Evolutionary conservation across 306 rosid species (phyloP), one percentile per base, ranked within the genome.

Genomic region (Glycine latifolia): DNA sequence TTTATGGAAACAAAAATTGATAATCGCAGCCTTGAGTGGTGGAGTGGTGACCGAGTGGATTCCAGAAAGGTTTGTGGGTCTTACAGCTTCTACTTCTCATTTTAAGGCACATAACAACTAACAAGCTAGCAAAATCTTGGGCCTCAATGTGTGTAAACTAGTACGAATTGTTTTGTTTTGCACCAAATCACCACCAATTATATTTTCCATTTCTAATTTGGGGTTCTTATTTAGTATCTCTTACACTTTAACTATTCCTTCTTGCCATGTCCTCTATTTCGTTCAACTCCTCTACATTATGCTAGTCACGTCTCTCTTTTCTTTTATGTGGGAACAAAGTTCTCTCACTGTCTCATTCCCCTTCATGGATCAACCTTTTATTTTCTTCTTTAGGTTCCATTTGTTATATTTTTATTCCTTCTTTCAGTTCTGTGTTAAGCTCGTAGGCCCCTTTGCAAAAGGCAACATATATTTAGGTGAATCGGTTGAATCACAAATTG

Each of bases 1-100:
- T 61, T 26, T 31, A 61, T 31, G 67, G 10, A 31, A 3, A 3
- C 1, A 10, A 20, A 67, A 7, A 46, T 26, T 12, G 73, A 62
- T 49, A 41, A 80, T 80, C 26, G 73, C 50, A 63, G 79, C 15
- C 79, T 58, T 71, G 73, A 73, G 61, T n/a, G 69, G 52, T 50
- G 31, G 31, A 26, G 31, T 26, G 31, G 31, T 26, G 55, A 60
- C 47, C 12, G 47, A 72, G 79, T 80, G 84, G 84, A 61, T 39
- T 62, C 79, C 74, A 72, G 79, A 3, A 50, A 43, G 66, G 54
- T 16, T 48, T 77, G 81, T 77, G 81, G 73, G 81, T 33, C 81
- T 77, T 15, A n/a, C 14, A 17, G 16, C 44, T 58, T 16, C 58
- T 48, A 9, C 1, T 55, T 9, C 33, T 56, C 71, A 61, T 61